Evolutionary conservation across 1,284 basidiomycete species (phyloP), one percentile per base, ranked within the genome.

Genomic region (Puccinia coronata): DNA sequence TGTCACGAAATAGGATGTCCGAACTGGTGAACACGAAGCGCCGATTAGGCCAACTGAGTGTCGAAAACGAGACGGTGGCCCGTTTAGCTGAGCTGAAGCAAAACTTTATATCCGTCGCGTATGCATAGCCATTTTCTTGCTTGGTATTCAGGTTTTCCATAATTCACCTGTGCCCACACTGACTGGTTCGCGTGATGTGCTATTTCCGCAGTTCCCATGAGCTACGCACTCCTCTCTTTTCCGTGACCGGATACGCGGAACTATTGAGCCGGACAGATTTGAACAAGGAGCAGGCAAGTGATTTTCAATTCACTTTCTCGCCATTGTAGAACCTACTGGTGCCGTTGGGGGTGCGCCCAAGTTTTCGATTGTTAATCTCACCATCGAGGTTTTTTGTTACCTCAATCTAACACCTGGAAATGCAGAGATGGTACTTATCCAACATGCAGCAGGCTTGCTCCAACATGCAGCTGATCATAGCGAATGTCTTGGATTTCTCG

Each of bases 401-500:
- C 14, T 11, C 65, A 28, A 41, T 69, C 65, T n/a, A 25, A 51
- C 28, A 2, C 25, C 11, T 51, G 41, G 31, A 23, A 47, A 28
- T 47, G 6, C 25, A 79, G 79, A 80, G 71, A 49, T 82, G 80
- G 59, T 83, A 80, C 59, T 61, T 83, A 49, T 78, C 70, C 25
- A 82, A 82, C 9, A 80, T 83, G 34, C 82, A 82, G 51, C 82
- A 81, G 63, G 83, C 82, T 16, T 83, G 83, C 47, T 74, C 82
- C 11, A 83, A 82, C 47, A 83, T 83, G 76, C 83, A 82, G 39
- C 69, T 83, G 36, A 83, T 83, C 63, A 83, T 83, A 23, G 82
- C 82, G 70, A 82, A 83, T 80, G 83, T 83, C 20, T 79, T 83
- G 53, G 83, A 83, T 65, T 83, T 83, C 71, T 83, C 83, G 77